Conservation (phyloP, 2,329 filamentous ascomycete species). For the Botryotinia narcissicola region DNA sequence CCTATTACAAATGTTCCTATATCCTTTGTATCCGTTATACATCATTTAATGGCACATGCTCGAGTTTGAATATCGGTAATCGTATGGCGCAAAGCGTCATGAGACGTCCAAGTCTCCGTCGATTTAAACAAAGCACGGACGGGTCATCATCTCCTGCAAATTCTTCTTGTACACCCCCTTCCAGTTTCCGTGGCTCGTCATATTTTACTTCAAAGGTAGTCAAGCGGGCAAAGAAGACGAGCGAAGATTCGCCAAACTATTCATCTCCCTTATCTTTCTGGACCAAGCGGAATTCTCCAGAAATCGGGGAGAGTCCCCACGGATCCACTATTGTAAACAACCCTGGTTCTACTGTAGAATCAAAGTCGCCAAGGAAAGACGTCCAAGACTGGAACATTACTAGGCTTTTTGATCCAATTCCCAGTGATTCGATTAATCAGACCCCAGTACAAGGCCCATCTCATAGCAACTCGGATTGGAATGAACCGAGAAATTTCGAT, state of each 20-base stretch:
- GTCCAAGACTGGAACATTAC: conserved; percentile 20
- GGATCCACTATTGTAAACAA: not conserved
- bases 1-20: not conserved
- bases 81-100: conserved; percentile 5
- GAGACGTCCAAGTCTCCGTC: not conserved
- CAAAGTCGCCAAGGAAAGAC: not conserved
- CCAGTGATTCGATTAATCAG: not conserved
- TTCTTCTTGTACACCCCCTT: not conserved
- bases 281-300: conserved; percentile 8
- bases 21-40: not conserved
- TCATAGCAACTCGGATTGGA: conserved; percentile 26
- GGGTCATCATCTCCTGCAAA: not conserved
- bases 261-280: conserved; percentile 3
- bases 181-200: conserved; percentile 5
- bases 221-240: conserved; percentile 1
- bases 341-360: not conserved
- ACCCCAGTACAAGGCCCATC: not conserved
- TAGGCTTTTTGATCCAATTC: conserved; percentile 13
- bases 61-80: not conserved
- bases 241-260: conserved; percentile 5
- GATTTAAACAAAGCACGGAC: conserved; percentile 6
- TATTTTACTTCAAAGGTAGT: conserved; percentile 9
- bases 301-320: not conserved
- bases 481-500: conserved; percentile 18
- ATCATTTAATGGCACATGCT: not conserved